Base-by-base conservation (phyloP, 1,284 basidiomycete genomes). In the Malassezia globosa region DNA sequence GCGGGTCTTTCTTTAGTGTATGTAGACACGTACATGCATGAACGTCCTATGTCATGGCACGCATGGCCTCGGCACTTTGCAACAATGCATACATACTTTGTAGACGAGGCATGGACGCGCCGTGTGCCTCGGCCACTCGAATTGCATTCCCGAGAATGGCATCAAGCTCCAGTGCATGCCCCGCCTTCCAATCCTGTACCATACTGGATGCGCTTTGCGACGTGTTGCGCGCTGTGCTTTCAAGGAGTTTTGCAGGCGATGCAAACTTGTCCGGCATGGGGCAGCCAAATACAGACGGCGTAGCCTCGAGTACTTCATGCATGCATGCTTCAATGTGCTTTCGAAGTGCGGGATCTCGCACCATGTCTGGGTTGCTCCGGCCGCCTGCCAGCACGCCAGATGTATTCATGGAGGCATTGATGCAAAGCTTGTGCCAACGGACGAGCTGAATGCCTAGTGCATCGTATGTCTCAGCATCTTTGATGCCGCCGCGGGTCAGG, bases 401-500 rank as follows among this genome's bases (percentile, higher is more conserved):
- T 0, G 73, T 73, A 55, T 75, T 75, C 70, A 75, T 73, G 7
- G 69, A 60, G 3, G 72, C 68, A 56, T 75, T 75, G 61, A 74
- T 73, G 63, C 69, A 69, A 18, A 72, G 60, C 56, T 76, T 76
- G 61, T 75, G 74, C 75, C 75, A 76, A 5, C 75, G 63, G 3
- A 75, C 70, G 35, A 74, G 62, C 57, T 76, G 75, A 16, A 76
- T 57, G 11, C 61, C 69, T 21, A 59, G 52, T 43, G 75, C 73
- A 18, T 63, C 54, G 49, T 72, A 60, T n/a, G 55, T 58, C 55
- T 75, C 72, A 5, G 72, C 73, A 55, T 75, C 74, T 36, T 63
- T 66, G 47, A 75, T 69, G 7, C 72, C 72, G 5, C 72, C 74
- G 4, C 25, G 56, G 16, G 59, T 60, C 13, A 74, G 60, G 41